A percentile compares a stretch with the other conserved stretches of the same genome.
Evolutionary conservation across 129 eudicot genomes (phyloP).

Genomic region (Flaveria ramosissima): DNA sequence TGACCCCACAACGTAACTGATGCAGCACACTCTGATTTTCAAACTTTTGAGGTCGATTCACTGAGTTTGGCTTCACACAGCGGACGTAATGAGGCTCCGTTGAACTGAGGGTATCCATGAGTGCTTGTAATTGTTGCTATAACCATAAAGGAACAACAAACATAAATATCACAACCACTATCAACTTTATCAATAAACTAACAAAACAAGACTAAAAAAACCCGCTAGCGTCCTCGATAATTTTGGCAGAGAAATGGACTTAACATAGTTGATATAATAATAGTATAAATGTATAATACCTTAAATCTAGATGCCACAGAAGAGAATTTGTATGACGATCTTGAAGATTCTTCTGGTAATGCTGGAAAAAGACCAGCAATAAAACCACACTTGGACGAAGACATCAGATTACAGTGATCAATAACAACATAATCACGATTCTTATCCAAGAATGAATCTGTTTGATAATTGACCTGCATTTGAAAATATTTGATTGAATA

Average conservation of each 20-base stretch:
- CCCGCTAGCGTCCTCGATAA: background rate
- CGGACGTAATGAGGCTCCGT: slow-evolving; percentile 95
- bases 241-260: slow-evolving; percentile 8
- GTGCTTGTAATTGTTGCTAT: slow-evolving; percentile 99
- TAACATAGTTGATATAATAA: slow-evolving; percentile 19
- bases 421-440: slow-evolving; percentile 94
- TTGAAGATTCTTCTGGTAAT: slow-evolving; percentile 78
- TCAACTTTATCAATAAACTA: background rate
- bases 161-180: slow-evolving; percentile 8
- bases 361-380: slow-evolving; percentile 83
- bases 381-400: slow-evolving; percentile 83
- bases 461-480: slow-evolving; percentile 87
- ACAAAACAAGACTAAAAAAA: background rate
- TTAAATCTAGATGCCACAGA: slow-evolving; percentile 95
- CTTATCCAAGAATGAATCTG: slow-evolving; percentile 82
- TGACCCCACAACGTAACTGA: slow-evolving; percentile 98
- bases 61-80: slow-evolving; percentile 96
- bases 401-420: slow-evolving; percentile 80
- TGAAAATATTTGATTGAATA: slow-evolving; percentile 20
- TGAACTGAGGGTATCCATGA: slow-evolving; percentile 93
- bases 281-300: slow-evolving; percentile 53
- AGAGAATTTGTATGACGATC: slow-evolving; percentile 95
- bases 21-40: slow-evolving; percentile 86
- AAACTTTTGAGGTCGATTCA: slow-evolving; percentile 73
- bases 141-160: slow-evolving; percentile 26